A percentile compares a stretch with the other conserved stretches of the same genome.
These are phyloP conservation scores for Dactylellina parvicollis DNA, from an alignment of 2,329 filamentous ascomycete genomes.

Conservation along the genomic window DNA sequence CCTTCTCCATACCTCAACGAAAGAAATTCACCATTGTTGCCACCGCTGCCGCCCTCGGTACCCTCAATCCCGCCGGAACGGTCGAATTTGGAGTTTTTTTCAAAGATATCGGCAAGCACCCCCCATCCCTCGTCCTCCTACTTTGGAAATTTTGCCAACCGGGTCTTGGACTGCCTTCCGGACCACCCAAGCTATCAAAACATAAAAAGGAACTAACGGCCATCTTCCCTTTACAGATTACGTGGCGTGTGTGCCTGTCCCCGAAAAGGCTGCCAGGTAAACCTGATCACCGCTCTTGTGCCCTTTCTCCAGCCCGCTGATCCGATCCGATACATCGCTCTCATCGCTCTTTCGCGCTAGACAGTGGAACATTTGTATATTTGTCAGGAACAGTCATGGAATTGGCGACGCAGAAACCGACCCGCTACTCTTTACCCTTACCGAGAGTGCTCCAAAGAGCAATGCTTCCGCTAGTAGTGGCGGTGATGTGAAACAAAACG, in stretches of 20 bases:
- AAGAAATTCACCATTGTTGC: constrained; percentile 75
- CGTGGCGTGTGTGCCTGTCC: constrained; percentile 57
- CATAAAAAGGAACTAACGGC: background rate
- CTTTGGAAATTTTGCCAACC: background rate
- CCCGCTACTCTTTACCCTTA: constrained; percentile 73
- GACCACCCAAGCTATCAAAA: background rate
- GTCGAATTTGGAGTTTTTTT: constrained; percentile 61
- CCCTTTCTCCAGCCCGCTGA: background rate
- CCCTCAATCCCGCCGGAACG: constrained; percentile 48
- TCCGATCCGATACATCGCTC: background rate
- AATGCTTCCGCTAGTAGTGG: constrained; percentile 62
- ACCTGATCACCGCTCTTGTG: background rate
- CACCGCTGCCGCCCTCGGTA: constrained; percentile 62
- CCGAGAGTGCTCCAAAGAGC: constrained; percentile 69
- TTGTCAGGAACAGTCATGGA: constrained; percentile 66
- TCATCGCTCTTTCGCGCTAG: constrained; percentile 66
- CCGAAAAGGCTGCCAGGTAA: constrained; percentile 56
- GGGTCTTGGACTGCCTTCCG: background rate
- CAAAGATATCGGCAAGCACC: constrained; percentile 70
- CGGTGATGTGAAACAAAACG: constrained; percentile 51
- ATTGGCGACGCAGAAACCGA: constrained; percentile 62
- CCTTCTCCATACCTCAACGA: constrained; percentile 72
- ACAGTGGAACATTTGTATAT: constrained; percentile 73
- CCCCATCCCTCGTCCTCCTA: background rate
- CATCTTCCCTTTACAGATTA: constrained; percentile 49